Evolutionary conservation across 768 basidiomycete genomes (phyloP).

Genomic region (Sporobolomyces roseus): DNA sequence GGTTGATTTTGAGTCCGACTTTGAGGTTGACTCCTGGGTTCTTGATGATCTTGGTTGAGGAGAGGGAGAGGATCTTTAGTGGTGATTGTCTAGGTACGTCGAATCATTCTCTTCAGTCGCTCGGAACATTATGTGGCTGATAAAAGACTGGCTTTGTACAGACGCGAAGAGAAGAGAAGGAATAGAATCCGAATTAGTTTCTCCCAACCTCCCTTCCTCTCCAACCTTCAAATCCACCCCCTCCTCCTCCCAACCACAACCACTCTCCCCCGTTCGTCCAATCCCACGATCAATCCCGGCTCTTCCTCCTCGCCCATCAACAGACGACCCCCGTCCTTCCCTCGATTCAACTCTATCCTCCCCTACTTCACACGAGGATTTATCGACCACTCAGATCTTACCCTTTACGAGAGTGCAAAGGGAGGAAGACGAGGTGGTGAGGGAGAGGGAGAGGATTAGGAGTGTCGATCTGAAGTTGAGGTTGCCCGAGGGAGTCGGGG

Average conservation of each 20-base stretch:
- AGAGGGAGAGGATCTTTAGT: constrained; percentile 40
- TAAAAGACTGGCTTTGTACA: not conserved
- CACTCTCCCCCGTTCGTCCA: not conserved
- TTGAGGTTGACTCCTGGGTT: constrained; percentile 40
- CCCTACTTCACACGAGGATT: too few species aligned
- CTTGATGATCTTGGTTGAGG: constrained; percentile 39
- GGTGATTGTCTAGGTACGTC: constrained; percentile 17
- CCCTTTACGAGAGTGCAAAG: not conserved
- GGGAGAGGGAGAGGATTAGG: constrained; percentile 12
- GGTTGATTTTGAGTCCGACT: constrained; percentile 44
- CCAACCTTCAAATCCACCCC: not conserved
- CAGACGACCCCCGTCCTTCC: not conserved
- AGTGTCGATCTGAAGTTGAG: not conserved
- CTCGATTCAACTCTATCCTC: not conserved
- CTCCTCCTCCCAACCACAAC: not conserved
- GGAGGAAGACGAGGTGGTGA: not conserved
- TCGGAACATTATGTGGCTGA: too few species aligned
- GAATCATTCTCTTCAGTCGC: not conserved
- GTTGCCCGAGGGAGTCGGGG: not conserved
- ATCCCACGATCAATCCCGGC: not conserved
- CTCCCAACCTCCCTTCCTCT: constrained; percentile 5
- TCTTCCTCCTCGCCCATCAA: not conserved
- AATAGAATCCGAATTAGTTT: not conserved
- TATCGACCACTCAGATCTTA: too few species aligned
- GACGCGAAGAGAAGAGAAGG: constrained; percentile 10